Base-by-base conservation (phyloP, 2,329 filamentous ascomycete genomes). In the Leptographium wingfieldii region DNA sequence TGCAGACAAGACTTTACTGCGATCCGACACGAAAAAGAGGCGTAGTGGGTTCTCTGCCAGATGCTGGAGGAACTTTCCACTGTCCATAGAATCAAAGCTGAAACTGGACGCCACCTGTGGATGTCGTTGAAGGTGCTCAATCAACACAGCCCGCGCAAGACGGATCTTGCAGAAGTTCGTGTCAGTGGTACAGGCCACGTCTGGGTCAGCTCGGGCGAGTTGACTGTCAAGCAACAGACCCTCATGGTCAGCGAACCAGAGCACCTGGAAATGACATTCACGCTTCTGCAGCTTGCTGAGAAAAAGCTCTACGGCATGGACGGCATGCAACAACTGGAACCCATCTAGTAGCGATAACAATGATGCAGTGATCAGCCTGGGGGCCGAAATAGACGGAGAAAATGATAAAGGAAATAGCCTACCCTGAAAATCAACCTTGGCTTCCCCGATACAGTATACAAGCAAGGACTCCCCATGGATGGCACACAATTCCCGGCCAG, bases 401-500 rank as follows among this genome's bases (percentile, higher is more conserved):
- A 5, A 3, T 56, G 19, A 31, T 7, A 7, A 49, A 12, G 31
- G 38, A 27, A 4, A 22, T n/a, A 31, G 59, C 70, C 61, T 69
- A 80, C 77, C 69, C 58, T 78, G 66, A 64, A 88, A 87, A 67
- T 90, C 84, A 48, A 91, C 79, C 25, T 79, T 76, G 12, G 77
- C 73, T 64, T 86, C 77, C n/a, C 74, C 72, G 55, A 90, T 80
- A 66, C 80, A 85, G 61, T 87, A 73, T 7, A 82, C 73, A 11
- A 91, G 73, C n/a, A 91, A 70, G 0, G 86, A 86, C 66, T 92
- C 86, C 35, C 87, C 87, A 64, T 91, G 85, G 35, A 91, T 79
- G 29, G 86, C 73, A 68, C 90, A 91, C 12, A 86, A 75, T 67
- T 90, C 87, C 62, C 82, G 82, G 27, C 88, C 87, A 4, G 85